Percentiles rank a stretch among this genome's conserved stretches.
Conservation (phyloP, 2,329 filamentous ascomycete genomes). For the Escovopsis sp. region DNA sequence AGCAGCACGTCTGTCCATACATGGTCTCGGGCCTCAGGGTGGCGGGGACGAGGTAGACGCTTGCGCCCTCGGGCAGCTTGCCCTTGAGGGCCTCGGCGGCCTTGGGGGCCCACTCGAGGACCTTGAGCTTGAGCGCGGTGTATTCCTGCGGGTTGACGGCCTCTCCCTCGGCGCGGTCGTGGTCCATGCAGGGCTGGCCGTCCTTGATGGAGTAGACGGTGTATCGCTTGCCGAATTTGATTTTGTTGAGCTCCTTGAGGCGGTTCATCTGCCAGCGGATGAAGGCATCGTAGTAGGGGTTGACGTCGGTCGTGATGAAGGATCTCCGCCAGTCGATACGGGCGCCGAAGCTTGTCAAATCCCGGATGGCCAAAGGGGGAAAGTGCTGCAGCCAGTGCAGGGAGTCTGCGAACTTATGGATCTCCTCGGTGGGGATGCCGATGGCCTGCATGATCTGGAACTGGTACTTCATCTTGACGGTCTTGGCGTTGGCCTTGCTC, state of each 20-base stretch:
- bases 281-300: conserved; percentile 93
- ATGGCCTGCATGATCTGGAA: conserved; percentile 91
- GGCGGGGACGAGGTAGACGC: conserved; percentile 80
- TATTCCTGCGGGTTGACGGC: conserved; percentile 72
- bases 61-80: conserved; percentile 63
- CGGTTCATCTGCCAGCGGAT: conserved; percentile 95
- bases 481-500: conserved; percentile 80
- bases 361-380: conserved; percentile 43
- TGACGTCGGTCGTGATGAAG: conserved; percentile 90
- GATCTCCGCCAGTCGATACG: conserved; percentile 87
- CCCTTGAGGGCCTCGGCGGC: conserved; percentile 56
- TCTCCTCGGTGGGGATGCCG: conserved; percentile 74
- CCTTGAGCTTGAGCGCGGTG: conserved; percentile 78
- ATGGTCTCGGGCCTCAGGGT: conserved; percentile 94
- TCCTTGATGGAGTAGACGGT: conserved; percentile 58
- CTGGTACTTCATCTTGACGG: conserved; percentile 86
- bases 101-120: conserved; percentile 73
- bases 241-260: conserved; percentile 76
- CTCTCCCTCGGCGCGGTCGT: conserved; percentile 31
- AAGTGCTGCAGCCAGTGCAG: conserved; percentile 86
- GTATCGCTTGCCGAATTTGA: conserved; percentile 85
- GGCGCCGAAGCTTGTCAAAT: conserved; percentile 71
- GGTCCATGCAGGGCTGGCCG: conserved; percentile 31
- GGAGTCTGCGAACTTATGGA: conserved; percentile 87
- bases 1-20: conserved; percentile 96